These are phyloP conservation scores for Eucalyptus tenuipes DNA, from an alignment of 345 rosid genomes.

Conservation along the genomic window DNA sequence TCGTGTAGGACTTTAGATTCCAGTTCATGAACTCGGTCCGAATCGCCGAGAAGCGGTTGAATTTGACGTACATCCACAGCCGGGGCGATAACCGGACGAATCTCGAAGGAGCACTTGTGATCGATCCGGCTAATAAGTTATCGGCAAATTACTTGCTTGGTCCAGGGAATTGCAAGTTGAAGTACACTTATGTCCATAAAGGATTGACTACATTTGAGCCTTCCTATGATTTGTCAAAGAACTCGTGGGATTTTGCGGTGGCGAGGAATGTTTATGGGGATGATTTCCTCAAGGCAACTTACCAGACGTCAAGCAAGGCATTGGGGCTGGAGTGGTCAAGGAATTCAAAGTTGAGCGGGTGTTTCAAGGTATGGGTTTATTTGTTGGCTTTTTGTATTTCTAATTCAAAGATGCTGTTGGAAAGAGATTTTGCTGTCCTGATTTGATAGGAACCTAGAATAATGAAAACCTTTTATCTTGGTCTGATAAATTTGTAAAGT, in stretches of 20 bases:
- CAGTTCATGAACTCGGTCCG: conserved; percentile 81
- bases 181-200: conserved; percentile 58
- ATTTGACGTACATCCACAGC: conserved; percentile 68
- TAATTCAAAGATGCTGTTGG: background rate
- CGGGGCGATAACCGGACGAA: conserved; percentile 54
- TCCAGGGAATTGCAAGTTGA: conserved; percentile 67
- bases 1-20: conserved; percentile 67
- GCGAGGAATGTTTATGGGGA: conserved; percentile 46
- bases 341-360: conserved; percentile 44
- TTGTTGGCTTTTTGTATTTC: background rate
- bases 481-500: background rate
- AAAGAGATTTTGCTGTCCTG: background rate
- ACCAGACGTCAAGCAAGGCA: conserved; percentile 59
- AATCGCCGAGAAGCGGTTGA: conserved; percentile 71
- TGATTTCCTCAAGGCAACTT: conserved; percentile 60
- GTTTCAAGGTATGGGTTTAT: conserved; percentile 46
- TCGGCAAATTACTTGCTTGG: conserved; percentile 72
- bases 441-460: background rate
- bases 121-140: conserved; percentile 67
- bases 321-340: conserved; percentile 78
- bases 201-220: conserved; percentile 70
- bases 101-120: conserved; percentile 46
- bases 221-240: conserved; percentile 60
- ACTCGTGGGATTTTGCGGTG: conserved; percentile 77
- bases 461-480: background rate